Base-by-base conservation (phyloP, 208 protist species). In the Leishmania amazonensis region DNA sequence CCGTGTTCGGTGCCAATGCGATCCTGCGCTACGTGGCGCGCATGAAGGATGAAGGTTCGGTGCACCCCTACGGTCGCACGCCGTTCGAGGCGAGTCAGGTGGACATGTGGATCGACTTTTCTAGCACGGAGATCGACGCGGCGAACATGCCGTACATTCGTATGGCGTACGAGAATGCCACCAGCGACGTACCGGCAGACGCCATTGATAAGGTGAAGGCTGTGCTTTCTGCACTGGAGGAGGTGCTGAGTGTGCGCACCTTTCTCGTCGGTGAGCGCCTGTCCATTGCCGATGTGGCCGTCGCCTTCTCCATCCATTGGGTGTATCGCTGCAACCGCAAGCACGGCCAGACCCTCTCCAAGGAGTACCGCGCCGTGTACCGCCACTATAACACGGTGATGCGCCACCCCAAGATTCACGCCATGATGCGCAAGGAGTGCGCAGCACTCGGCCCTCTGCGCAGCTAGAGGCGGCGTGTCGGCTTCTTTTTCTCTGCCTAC, bases 101-200 rank as follows among this genome's bases (percentile, higher is more conserved):
- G 11, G 95, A 97, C 87, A 91, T 84, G 85, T 97, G 95, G 95
- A 75, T 97, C 35, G 92, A 96, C 84, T 97, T 96, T 81, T 87
- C 89, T 31, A 64, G 86, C 60, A 92, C 84, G 24, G 93, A 97
- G 86, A 79, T 97, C 49, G 90, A 93, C 77, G 76, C 88, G 19
- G 79, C 86, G 8, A 89, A 89, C 83, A 81, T 81, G 76, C 87
- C 89, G 19, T 95, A 88, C 85, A 81, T 92, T 60, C 58, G 76
- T 24, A 88, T 94, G 76, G 65, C 83, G 62, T 80, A 87, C 70
- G 85, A 91, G 70, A 81, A 87, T 40, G 85, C 73, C 19, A 65
- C 70, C 51, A 76, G 45, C 62, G 82, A 80, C 67, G 78, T 81
- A 13, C 82, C 89, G 6, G 79, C 71, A 6, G 78, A 76, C n/a